Percentiles rank a stretch among this genome's conserved stretches.
Conservation (phyloP, 177 flowering plant species). For the Tripterygium wilfordii region DNA sequence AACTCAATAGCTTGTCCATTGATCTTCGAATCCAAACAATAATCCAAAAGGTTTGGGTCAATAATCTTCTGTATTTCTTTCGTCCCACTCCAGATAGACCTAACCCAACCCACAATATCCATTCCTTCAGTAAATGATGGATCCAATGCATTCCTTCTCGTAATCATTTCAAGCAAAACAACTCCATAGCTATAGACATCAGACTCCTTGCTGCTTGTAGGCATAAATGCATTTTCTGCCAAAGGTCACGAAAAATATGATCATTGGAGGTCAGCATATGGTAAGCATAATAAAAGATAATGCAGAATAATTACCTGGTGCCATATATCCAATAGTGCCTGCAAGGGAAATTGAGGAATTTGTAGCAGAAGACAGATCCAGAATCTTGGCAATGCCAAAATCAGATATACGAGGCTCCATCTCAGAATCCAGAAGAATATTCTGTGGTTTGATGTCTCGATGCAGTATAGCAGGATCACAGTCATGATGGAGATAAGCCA, state of each 20-base stretch:
- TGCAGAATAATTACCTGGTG: constrained; percentile 53
- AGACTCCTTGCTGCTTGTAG: constrained; percentile 33
- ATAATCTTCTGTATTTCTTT: constrained; percentile 31
- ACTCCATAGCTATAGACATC: constrained; percentile 62
- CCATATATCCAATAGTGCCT: constrained; percentile 78
- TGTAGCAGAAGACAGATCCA: constrained; percentile 46
- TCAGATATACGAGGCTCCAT: constrained; percentile 86
- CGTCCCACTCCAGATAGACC: constrained; percentile 30
- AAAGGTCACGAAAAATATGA: not conserved
- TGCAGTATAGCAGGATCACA: constrained; percentile 71
- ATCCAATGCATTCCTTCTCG: constrained; percentile 38
- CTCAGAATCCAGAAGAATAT: constrained; percentile 65
- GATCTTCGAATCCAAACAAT: constrained; percentile 22
- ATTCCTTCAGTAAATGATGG: constrained; percentile 24
- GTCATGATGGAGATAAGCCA: constrained; percentile 74
- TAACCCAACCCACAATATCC: constrained; percentile 39
- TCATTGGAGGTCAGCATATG: not conserved
- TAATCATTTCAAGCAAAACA: constrained; percentile 45
- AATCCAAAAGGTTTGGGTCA: constrained; percentile 45
- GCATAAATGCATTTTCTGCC: constrained; percentile 51
- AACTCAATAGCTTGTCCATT: constrained; percentile 43
- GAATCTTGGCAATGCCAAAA: constrained; percentile 76
- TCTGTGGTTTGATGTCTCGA: constrained; percentile 70
- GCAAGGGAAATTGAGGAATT: constrained; percentile 26
- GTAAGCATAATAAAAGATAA: not conserved